Evolutionary conservation across 1,139 yeast species (phyloP), one percentile per base, ranked within the genome.

Genomic region (Sugiyamaella japonica): DNA sequence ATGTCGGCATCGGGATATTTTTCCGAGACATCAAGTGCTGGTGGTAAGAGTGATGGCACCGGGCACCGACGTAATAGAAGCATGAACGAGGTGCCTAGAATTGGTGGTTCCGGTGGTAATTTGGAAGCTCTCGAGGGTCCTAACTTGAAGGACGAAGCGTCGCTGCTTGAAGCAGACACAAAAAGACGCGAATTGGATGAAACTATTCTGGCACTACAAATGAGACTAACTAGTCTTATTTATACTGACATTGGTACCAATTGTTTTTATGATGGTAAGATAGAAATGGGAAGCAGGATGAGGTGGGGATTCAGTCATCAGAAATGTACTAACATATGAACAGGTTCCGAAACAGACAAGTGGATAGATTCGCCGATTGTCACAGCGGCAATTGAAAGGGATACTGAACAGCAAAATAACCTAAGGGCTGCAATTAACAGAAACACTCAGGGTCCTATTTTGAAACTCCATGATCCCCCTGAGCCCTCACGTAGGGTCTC

Each of bases 261-360:
- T 17, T 63, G 66, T 9, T 68, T 69, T 67, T 59, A 48, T 20
- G 61, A 65, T 16, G 70, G 67, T 61, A 52, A 48, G 63, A 53
- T 7, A 13, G n/a, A n/a, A n/a, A 25, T 23, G 15, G n/a, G n/a
- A n/a, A n/a, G n/a, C n/a, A n/a, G n/a, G n/a, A n/a, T n/a, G n/a
- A n/a, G n/a, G 16, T 20, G 17, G 32, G n/a, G 8, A 23, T 39
- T 4, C 36, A 32, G 17, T 9, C 17, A 23, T 28, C 17, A n/a
- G 13, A 16, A 13, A 8, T 12, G 13, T 38, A 29, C 54, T 56
- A 39, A 46, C 55, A 10, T 9, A 32, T 40, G 38, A 39, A 13
- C 20, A 60, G 65, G 70, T 1, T 65, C 69, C n/a, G 71, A 68
- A 47, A 67, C 71, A 1, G 71, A 68, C 54, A 60, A 62, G 36